Evolutionary conservation across 495 filamentous ascomycete species (phyloP), one percentile per base, ranked within the genome.

Genomic region (Penicillium paradoxum): DNA sequence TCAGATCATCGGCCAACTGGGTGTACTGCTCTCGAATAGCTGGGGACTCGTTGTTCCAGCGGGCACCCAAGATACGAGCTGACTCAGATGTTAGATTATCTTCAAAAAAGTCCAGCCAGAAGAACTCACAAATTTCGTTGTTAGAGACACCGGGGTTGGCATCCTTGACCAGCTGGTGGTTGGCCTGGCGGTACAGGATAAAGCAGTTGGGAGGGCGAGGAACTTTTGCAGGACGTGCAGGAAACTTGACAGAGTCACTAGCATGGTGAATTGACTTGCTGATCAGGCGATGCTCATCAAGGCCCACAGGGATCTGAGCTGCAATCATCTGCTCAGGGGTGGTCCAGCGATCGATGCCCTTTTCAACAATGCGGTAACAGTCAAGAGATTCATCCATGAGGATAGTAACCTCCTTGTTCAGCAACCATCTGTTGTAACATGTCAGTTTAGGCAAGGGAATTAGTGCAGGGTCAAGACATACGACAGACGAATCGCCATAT

Each of bases 71-170:
- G 30, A 76, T 71, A 0, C 66, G 58, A 2, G 77, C 74, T 79
- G 42, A 7, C n/a, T 5, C n/a, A 18, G 21, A 33, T 42, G 45
- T 75, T 43, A 75, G 64, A 21, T 15, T 21, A 32, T 7, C 17
- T 19, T 33, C 25, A 45, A 32, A 3, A 2, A 9, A 11, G 19
- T 10, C 14, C 10, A 37, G 11, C 21, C 21, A 37, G 18, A 41
- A 18, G 7, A 4, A 71, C 74, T 68, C 65, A 80, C 76, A 79
- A 22, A 79, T 76, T 11, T 77, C 57, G 39, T 70, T 75, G 49
- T 73, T 78, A 7, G 67, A 68, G 7, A 73, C 48, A 10, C 62
- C 60, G 18, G 73, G 75, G 29, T 76, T 62, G 18, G 58, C 48
- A n/a, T 51, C 63, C 41, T 69, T 71, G 30, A 73, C 45, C 11